Percentiles rank a stretch among this genome's conserved stretches.
phyloP scores from a whole-genome alignment of 225 moss, liverwort and hornwort genomes.

The Sphagnum contortum region DNA sequence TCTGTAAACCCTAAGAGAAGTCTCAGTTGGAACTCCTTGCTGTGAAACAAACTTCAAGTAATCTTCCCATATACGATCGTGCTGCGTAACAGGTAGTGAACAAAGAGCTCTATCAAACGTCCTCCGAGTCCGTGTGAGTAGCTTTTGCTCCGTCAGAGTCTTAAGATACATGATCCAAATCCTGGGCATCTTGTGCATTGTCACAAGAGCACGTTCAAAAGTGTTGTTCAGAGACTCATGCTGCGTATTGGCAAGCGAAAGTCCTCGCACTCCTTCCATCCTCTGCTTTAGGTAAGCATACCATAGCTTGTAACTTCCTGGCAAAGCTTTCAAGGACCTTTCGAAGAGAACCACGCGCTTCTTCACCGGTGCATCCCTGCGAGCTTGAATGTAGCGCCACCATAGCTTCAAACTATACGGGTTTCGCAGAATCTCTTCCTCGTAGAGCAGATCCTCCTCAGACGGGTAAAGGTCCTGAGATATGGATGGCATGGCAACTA shows the following conservation, averaged over 20 bases:
- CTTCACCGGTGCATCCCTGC: conserved; percentile 67
- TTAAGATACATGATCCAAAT: conserved; percentile 89
- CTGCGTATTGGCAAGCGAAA: conserved; percentile 41
- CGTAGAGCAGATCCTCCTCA: conserved; percentile 78
- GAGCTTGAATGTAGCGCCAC: conserved; percentile 92
- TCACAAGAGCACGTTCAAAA: conserved; percentile 80
- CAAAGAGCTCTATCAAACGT: conserved; percentile 91
- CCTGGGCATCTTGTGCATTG: conserved; percentile 98
- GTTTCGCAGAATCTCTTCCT: conserved; percentile 85
- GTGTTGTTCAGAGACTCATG: conserved; percentile 80
- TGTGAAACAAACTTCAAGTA: conserved; percentile 88
- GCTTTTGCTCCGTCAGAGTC: conserved; percentile 63
- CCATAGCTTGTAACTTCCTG: conserved; percentile 95
- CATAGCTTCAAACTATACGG: conserved; percentile 78
- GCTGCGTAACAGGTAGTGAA: conserved; percentile 84
- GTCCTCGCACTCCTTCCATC: conserved; percentile 73
- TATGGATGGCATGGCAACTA: conserved; percentile 31
- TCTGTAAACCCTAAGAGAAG: conserved; percentile 74
- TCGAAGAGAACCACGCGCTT: conserved; percentile 80
- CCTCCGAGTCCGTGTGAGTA: conserved; percentile 61
- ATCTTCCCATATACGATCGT: conserved; percentile 91
- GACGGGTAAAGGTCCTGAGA: conserved; percentile 83
- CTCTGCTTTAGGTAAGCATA: conserved; percentile 83
- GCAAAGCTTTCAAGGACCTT: conserved; percentile 75
- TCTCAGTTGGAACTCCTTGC: conserved; percentile 79